phyloP scores from a whole-genome alignment of 345 rosid species.

The Mangifera indica region DNA sequence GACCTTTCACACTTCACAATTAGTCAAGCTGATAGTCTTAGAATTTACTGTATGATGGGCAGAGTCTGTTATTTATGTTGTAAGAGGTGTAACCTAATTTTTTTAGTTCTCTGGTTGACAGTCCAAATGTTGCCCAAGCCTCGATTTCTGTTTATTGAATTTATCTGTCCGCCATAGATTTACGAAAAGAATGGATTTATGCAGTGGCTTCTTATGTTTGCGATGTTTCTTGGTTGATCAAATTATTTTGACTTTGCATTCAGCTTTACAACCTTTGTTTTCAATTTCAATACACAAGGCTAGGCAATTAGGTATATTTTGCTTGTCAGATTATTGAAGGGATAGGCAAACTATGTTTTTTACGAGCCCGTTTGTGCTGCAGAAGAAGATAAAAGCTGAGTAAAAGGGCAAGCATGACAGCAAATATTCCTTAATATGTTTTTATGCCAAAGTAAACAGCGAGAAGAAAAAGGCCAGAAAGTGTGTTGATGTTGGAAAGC shows the following conservation, averaged over 20 bases:
- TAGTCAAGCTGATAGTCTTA: constrained; percentile 16
- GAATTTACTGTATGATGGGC: constrained; percentile 18
- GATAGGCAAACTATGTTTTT: too few species aligned
- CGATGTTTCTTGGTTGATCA: background rate
- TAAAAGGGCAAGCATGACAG: too few species aligned
- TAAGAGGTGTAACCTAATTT: constrained; percentile 29
- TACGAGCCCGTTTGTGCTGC: too few species aligned
- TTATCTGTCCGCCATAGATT: background rate
- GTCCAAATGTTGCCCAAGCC: background rate
- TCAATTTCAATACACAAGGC: background rate
- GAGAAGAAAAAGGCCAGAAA: too few species aligned
- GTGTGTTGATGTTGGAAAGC: too few species aligned
- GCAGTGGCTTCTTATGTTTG: background rate
- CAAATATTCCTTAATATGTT: too few species aligned
- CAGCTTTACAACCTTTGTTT: too few species aligned
- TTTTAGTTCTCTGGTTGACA: constrained; percentile 4
- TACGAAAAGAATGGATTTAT: background rate
- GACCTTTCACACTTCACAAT: constrained; percentile 17
- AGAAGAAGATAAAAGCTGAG: too few species aligned
- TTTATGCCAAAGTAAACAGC: too few species aligned
- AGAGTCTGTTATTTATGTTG: constrained; percentile 4
- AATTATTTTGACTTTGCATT: too few species aligned
- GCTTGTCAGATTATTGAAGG: too few species aligned
- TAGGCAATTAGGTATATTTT: background rate
- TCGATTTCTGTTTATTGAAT: background rate